Percentiles rank a stretch among this genome's conserved stretches.
Evolutionary conservation across 2,329 filamentous ascomycete genomes (phyloP).

Genomic region (Talaromyces verruculosus): DNA sequence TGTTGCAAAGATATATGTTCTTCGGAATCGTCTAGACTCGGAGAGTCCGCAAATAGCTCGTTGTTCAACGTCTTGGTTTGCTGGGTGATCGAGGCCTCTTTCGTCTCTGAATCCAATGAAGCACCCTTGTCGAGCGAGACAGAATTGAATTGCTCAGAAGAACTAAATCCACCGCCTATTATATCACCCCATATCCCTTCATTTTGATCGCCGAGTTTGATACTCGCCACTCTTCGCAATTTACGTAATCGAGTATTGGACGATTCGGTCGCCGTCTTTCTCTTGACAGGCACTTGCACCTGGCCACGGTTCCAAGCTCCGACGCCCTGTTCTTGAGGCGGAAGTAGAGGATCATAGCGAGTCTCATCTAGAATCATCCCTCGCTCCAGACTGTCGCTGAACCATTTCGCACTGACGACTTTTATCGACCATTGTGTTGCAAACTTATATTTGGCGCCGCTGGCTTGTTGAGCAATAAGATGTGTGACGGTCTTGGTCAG

Average conservation of each 20-base stretch:
- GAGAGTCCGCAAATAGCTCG: constrained; percentile 30
- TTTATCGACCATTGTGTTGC: constrained; percentile 80
- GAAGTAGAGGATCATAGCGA: constrained; percentile 75
- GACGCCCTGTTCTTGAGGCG: constrained; percentile 68
- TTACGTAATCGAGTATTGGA: constrained; percentile 69
- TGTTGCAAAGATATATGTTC: constrained; percentile 30
- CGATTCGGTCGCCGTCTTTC: constrained; percentile 46
- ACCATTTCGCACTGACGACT: constrained; percentile 80
- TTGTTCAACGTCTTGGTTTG: constrained; percentile 41
- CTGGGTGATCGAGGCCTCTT: constrained; percentile 31
- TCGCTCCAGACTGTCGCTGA: constrained; percentile 75
- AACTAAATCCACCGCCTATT: constrained; percentile 52
- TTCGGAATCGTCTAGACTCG: not conserved
- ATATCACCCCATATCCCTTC: constrained; percentile 91
- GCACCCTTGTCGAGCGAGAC: constrained; percentile 30
- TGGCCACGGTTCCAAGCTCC: constrained; percentile 69
- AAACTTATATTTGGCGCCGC: constrained; percentile 86
- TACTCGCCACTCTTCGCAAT: constrained; percentile 81
- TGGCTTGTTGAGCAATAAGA: constrained; percentile 73
- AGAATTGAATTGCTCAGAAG: constrained; percentile 29
- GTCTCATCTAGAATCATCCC: constrained; percentile 88
- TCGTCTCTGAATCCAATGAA: constrained; percentile 23
- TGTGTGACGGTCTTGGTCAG: constrained; percentile 84
- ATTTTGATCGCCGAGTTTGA: constrained; percentile 75
- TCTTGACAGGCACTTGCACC: constrained; percentile 28